Base-by-base conservation (phyloP, 495 filamentous ascomycete species). In the Neurospora sp. region DNA sequence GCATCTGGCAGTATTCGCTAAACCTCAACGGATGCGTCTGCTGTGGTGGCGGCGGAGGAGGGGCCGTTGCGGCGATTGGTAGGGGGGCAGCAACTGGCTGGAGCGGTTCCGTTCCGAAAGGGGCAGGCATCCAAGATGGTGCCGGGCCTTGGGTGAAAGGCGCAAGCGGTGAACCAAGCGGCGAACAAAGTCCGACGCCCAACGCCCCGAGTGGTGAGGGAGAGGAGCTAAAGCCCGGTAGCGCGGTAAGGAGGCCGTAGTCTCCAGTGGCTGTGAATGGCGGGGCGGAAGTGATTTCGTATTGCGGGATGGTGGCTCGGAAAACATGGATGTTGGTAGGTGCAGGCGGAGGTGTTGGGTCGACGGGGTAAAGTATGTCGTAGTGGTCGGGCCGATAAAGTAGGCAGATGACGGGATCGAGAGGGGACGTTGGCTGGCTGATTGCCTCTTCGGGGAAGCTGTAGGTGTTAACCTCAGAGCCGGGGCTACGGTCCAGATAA, bases 401-500 rank as follows among this genome's bases (percentile, higher is more conserved):
- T 70, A 82, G 79, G 75, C 83, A 81, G 44, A 86, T 83, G 69
- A 84, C 84, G 74, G 85, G 84, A 2, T 83, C 83, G 71, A 87
- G 81, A 69, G 76, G 75, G 70, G 81, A 80, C 35, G 79, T 83
- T 71, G 85, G 84, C 70, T 85, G 83, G 70, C 83, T 79, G 70
- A 84, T 84, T 48, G 85, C 87, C 40, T 87, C 84, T 69, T 89
- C 84, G 42, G 88, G 88, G 76, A 94, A 87, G 40, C 88, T 85
- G 80, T 95, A 91, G 40, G 88, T 87, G 79, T 94, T 97, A 74
- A 94, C 93, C 73, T 90, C 88, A 22, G 87, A 85, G 18, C 94
- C 94, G 73, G 89, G 85, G 76, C 93, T 97, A 72, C 96, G 89
- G 81, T 99, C 96, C 27, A 99, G 88, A 77, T 98, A 98, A 9